A percentile compares a stretch with the other conserved stretches of the same genome.
These are phyloP conservation scores for Candida ficus DNA, from an alignment of 805 yeast genomes.

Conservation along the genomic window DNA sequence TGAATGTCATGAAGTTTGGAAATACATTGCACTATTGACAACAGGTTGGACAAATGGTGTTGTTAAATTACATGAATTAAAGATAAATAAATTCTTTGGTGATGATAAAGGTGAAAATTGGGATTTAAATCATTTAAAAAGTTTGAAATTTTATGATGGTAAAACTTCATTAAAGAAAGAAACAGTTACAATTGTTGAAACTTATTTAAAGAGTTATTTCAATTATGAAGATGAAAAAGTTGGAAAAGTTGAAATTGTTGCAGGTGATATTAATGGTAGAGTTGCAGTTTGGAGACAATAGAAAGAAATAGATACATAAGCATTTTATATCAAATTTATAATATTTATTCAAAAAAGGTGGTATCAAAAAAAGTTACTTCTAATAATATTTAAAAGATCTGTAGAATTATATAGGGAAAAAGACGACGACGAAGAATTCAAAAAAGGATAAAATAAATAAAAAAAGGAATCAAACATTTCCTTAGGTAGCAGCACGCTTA, in stretches of 20 bases:
- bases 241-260: constrained; percentile 39
- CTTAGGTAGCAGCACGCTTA: neutral
- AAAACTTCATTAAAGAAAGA: constrained; percentile 11
- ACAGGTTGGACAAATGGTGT: constrained; percentile 32
- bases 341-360: no score
- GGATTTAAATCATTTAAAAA: constrained; percentile 20
- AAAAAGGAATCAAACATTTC: neutral
- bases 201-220: constrained; percentile 27
- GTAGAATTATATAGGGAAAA: no score
- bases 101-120: constrained; percentile 16
- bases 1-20: constrained; percentile 35
- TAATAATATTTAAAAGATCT: neutral
- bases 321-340: no score
- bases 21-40: constrained; percentile 29
- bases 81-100: constrained; percentile 10
- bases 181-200: constrained; percentile 28
- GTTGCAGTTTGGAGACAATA: constrained; percentile 42
- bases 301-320: neutral
- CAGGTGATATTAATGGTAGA: constrained; percentile 51
- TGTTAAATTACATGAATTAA: constrained; percentile 28
- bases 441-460: neutral
- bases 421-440: neutral
- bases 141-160: constrained; percentile 21
- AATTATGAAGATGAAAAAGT: constrained; percentile 31
- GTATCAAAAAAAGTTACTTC: neutral